Evolutionary conservation across 495 filamentous ascomycete species (phyloP).

Genomic region (Annulohypoxylon maeteangense): DNA sequence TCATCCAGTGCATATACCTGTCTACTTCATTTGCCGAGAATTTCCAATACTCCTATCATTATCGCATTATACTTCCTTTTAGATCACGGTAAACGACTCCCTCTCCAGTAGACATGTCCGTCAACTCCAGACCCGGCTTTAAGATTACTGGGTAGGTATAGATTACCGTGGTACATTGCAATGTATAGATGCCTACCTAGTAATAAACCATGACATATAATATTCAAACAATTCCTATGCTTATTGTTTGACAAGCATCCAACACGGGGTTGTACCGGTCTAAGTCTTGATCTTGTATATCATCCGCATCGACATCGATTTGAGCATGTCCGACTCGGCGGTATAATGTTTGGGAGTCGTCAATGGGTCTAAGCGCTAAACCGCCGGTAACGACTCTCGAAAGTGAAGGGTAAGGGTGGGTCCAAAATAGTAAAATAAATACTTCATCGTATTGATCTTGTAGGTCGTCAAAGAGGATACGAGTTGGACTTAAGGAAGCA

Average conservation of each 20-base stretch:
- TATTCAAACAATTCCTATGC: background rate
- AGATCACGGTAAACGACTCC: background rate
- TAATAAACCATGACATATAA: background rate
- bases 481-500: background rate
- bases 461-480: background rate
- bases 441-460: constrained; percentile 3
- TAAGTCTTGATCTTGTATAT: background rate
- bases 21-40: background rate
- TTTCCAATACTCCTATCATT: background rate
- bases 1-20: background rate
- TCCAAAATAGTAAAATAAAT: background rate
- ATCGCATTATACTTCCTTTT: background rate
- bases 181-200: background rate
- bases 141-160: background rate
- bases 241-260: background rate
- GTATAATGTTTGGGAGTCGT: constrained; percentile 5
- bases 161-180: too few species aligned
- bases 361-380: constrained; percentile 1
- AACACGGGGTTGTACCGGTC: background rate
- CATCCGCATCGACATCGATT: background rate
- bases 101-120: too few species aligned
- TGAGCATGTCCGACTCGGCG: constrained; percentile 25
- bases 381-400: background rate
- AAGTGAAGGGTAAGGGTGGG: background rate
- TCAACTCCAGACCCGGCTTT: background rate